Conservation (phyloP, 306 rosid species). For the Dryas octopetala region DNA sequence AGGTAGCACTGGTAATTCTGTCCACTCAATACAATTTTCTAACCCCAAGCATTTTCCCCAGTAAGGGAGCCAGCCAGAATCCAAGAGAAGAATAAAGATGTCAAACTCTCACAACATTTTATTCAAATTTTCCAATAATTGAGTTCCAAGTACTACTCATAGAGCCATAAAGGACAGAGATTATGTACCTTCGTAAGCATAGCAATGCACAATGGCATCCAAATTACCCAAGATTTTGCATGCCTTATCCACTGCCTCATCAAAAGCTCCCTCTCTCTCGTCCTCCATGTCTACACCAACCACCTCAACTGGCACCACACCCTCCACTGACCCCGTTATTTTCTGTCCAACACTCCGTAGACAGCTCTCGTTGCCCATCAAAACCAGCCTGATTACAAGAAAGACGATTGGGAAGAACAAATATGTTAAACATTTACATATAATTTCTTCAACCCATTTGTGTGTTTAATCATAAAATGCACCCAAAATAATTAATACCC, state of each 20-base stretch:
- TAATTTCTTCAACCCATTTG: background rate
- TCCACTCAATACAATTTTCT: no score
- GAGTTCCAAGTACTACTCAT: background rate
- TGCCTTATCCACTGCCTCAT: constrained; percentile 61
- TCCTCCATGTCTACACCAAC: constrained; percentile 64
- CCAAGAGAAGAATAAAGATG: background rate
- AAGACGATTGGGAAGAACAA: background rate
- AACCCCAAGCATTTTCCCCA: no score
- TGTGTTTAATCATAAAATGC: constrained; percentile 1
- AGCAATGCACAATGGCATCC: constrained; percentile 79
- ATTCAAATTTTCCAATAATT: background rate
- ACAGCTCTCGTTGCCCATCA: constrained; percentile 60
- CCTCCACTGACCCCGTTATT: constrained; percentile 40
- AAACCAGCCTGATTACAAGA: constrained; percentile 54
- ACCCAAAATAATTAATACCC: constrained; percentile 5
- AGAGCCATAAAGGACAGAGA: background rate
- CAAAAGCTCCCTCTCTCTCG: constrained; percentile 45
- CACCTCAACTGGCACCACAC: constrained; percentile 40
- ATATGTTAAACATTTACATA: no score
- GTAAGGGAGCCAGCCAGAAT: background rate
- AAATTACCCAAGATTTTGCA: constrained; percentile 54
- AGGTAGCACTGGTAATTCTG: no score
- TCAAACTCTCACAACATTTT: background rate
- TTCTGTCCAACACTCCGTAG: constrained; percentile 33
- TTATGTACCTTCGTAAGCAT: constrained; percentile 60